Evolutionary conservation across 495 filamentous ascomycete species (phyloP), one percentile per base, ranked within the genome.

Genomic region (Aspergillus carlsbadensis): DNA sequence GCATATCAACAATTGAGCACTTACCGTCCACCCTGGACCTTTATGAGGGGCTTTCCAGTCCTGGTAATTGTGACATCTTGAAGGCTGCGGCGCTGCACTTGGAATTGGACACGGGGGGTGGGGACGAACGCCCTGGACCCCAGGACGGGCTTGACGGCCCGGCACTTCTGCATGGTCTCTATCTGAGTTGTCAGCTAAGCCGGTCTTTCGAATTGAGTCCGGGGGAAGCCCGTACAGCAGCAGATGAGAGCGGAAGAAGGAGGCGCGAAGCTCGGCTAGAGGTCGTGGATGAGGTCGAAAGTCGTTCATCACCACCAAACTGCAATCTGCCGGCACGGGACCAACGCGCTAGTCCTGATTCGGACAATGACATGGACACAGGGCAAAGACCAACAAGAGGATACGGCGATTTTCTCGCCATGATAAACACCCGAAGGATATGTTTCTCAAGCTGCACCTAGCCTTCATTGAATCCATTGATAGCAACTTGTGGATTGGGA

Each of bases 21-120:
- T 79, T 70, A 93, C 91, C 89, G 83, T 76, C 91, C 91, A 74
- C 91, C 90, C 66, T 89, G 86, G 54, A 84, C 74, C 69, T 90
- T 85, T 67, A 94, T 75, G 56, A 96, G 86, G 46, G 91, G 90
- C 78, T 89, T 92, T 69, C 91, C 91, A 42, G 91, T 96, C 62
- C 91, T 79, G 53, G 90, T 88, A 67, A 96, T 92, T 58, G 86
- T 74, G 60, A 96, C 80, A 79, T 96, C 91, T 66, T 88, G 86
- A 57, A 94, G 71, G 64, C 69, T 73, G 60, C 84, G 78, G 70
- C 79, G 73, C 66, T 77, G 77, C 49, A 71, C 57, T 48, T 76
- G 72, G 62, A 72, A 71, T 65, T 75, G 69, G 20, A 77, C 62
- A 57, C 66, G 70, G 45, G 73, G 72, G 64, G 69, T 57, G 58